These are phyloP conservation scores for Hypoxylon sp. DNA, from an alignment of 2,329 filamentous ascomycete species.

Conservation along the genomic window DNA sequence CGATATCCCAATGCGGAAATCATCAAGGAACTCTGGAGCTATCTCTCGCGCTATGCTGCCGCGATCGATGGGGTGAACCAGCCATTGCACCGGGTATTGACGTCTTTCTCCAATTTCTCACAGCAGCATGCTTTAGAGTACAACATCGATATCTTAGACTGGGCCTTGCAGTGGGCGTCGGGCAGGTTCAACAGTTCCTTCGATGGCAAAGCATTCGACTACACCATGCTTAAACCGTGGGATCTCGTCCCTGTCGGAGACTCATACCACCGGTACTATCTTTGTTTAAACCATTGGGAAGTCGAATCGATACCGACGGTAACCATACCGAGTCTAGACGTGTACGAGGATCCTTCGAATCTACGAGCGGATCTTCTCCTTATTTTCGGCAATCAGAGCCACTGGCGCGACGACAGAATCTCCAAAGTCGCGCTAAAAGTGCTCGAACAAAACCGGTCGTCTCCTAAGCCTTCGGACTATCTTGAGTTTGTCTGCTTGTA, in stretches of 20 bases:
- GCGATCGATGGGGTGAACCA: conserved; percentile 42
- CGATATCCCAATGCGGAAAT: conserved; percentile 45
- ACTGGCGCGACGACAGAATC: conserved; percentile 46
- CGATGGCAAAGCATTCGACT: conserved; percentile 49
- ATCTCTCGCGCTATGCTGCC: conserved; percentile 44
- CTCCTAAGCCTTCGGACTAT: conserved; percentile 42
- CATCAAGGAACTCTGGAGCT: conserved; percentile 47
- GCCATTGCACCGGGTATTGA: conserved; percentile 42
- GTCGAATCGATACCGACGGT: conserved; percentile 46
- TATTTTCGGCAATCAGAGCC: conserved; percentile 47
- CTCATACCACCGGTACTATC: conserved; percentile 49
- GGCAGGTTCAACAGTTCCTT: conserved; percentile 45
- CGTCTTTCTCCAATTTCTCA: conserved; percentile 43
- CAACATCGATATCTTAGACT: conserved; percentile 44
- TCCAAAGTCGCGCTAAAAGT: conserved; percentile 44
- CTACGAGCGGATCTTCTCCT: conserved; percentile 48
- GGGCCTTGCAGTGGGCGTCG: conserved; percentile 46
- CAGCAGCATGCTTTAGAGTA: conserved; percentile 41
- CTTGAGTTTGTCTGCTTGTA: conserved; percentile 48
- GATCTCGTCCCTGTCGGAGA: conserved; percentile 46
- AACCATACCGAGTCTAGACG: conserved; percentile 42
- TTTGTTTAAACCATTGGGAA: conserved; percentile 47
- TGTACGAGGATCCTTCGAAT: conserved; percentile 41
- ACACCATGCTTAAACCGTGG: conserved; percentile 49
- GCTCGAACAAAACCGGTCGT: conserved; percentile 40